Conservation (phyloP, 441 rosid species). For the Omphalea diandra region DNA sequence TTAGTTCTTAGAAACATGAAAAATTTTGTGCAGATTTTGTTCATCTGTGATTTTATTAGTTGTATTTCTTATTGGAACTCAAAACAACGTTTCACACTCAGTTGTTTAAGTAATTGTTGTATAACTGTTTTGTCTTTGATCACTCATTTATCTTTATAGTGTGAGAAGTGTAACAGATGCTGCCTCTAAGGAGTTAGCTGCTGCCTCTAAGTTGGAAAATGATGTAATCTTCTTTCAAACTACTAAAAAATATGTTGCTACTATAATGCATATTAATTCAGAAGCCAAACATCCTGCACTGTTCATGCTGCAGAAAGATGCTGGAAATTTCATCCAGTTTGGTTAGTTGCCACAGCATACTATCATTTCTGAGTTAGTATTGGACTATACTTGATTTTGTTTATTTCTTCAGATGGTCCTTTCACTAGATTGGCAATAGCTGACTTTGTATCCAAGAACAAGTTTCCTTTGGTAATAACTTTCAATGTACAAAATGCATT, state of each 20-base stretch:
- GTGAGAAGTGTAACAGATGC: background rate
- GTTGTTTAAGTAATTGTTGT: background rate
- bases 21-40: background rate
- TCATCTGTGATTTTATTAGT: no score
- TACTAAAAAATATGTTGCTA: slow-evolving; percentile 47
- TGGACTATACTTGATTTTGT: slow-evolving; percentile 1
- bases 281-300: slow-evolving; percentile 54
- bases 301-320: slow-evolving; percentile 58
- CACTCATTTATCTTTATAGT: background rate
- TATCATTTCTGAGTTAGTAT: background rate
- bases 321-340: slow-evolving; percentile 51
- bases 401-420: slow-evolving; percentile 52
- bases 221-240: slow-evolving; percentile 43
- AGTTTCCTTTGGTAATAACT: slow-evolving; percentile 61
- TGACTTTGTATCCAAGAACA: slow-evolving; percentile 57
- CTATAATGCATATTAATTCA: slow-evolving; percentile 53
- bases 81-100: no score
- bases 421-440: slow-evolving; percentile 52
- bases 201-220: slow-evolving; percentile 65
- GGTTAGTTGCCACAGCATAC: slow-evolving; percentile 37
- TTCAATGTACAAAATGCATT: slow-evolving; percentile 67
- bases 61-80: background rate
- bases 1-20: no score
- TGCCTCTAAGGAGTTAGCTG: slow-evolving; percentile 59
- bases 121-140: background rate